Base-by-base conservation (phyloP, 179 eudicot species). In the Actinidia chinensis region DNA sequence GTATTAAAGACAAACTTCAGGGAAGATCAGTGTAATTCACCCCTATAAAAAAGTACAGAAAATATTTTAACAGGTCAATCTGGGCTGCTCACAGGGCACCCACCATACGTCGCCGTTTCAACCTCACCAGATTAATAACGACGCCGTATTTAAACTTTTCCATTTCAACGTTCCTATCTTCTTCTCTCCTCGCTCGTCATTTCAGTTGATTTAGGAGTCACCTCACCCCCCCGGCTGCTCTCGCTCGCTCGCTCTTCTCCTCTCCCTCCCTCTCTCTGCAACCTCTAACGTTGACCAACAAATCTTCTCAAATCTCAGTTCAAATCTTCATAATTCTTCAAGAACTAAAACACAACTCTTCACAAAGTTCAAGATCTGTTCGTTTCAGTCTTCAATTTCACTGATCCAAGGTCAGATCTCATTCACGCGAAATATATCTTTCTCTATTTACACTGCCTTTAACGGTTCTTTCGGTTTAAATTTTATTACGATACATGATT, bases 341-440 rank as follows among this genome's bases (percentile, higher is more conserved):
- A n/a, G n/a, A n/a, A n/a, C n/a, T n/a, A n/a, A n/a, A n/a, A n/a
- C n/a, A n/a, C n/a, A n/a, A n/a, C n/a, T n/a, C n/a, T n/a, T n/a
- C n/a, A n/a, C n/a, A 36, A 52, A 20, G 65, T 43, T 52, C 73
- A 36, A 51, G 79, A 76, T 76, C 73, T 76, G 73, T 66, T 66
- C 52, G 11, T 15, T 36, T 65, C 73, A 20, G n/a, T 22, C 40
- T 40, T 18, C 47, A 42, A 51, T 76, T 65, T 52, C 42, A 36
- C 51, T 43, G 14, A 36, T 20, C 15, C 73, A 22, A 76, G 79
- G 79, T 76, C 79, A 76, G 79, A 76, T 76, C 79, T 76, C 40
- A 9, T 33, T 36, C 28, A 33, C 25, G 4, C 59, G 2, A 3
- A 25, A 8, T 64, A 2, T 48, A 2, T 48, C 18, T n/a, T 2